Base-by-base conservation (phyloP, 2,329 filamentous ascomycete genomes). In the Tolypocladium inflatum region DNA sequence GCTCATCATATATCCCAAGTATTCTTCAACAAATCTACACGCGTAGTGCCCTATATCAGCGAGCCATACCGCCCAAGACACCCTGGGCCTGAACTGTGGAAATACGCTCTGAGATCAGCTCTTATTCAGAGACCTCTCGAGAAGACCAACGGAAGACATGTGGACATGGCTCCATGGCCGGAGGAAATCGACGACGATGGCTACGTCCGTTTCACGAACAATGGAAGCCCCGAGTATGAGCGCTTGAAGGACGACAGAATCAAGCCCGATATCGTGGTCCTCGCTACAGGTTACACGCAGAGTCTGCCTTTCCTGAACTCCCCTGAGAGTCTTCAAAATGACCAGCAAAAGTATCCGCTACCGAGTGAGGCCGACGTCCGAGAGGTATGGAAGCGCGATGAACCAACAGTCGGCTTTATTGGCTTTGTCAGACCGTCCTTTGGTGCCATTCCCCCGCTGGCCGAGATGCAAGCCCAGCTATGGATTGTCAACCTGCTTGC, bases 311-410 rank as follows among this genome's bases (percentile, higher is more conserved):
- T 77, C 17, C 6, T 39, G 38, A 39, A 39, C 17, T 39, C 38
- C 38, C 17, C 38, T 19, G 38, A 39, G 38, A 39, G 15, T 19
- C 38, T 39, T 39, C 38, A 17, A 19, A 15, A 17, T 8, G 38
- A 15, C 61, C 64, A 78, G 21, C 57, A 62, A 15, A 57, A 64
- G 42, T 77, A 76, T 54, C 74, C 78, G 0, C 72, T 71, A 15
- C 76, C 78, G 4, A 68, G 76, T 48, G 74, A 80, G 45, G 70
- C 75, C 4, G 74, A 78, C 60, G 77, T 84, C 10, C 76, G 80
- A 13, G 70, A 75, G 4, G 73, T 86, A 39, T 84, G 82, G 68
- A 68, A 64, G 17, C 59, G 63, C 0, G 64, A 67, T 4, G 71
- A 77, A 35, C 68, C 73, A 1, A 70, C 68, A 0, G 60, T 78